phyloP scores from a whole-genome alignment of 2,329 filamentous ascomycete species.

The Exophiala sp. region DNA sequence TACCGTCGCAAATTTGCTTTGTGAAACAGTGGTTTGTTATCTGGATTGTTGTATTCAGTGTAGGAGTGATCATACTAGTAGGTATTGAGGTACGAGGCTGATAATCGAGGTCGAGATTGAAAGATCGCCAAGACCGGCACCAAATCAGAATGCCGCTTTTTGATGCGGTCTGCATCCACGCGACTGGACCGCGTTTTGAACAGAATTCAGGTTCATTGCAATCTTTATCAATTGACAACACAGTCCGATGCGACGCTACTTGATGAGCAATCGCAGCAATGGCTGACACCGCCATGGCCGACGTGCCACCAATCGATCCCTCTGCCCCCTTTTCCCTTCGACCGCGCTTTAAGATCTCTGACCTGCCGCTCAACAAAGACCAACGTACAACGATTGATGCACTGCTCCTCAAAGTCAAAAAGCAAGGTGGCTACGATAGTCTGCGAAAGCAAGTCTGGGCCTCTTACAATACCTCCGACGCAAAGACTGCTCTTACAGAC shows the following conservation, averaged over 20 bases:
- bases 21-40: too few species aligned
- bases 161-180: too few species aligned
- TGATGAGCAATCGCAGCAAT: slow-evolving; percentile 4
- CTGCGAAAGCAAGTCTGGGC: slow-evolving; percentile 60
- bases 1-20: too few species aligned
- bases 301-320: slow-evolving; percentile 13
- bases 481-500: slow-evolving; percentile 50
- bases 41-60: too few species aligned
- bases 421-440: slow-evolving; percentile 63
- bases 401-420: slow-evolving; percentile 62
- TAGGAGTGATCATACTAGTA: too few species aligned
- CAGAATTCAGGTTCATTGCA: background rate
- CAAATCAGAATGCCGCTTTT: too few species aligned
- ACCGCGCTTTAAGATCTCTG: slow-evolving; percentile 55
- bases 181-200: background rate
- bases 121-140: too few species aligned
- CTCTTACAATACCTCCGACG: slow-evolving; percentile 53
- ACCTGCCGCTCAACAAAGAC: slow-evolving; percentile 57
- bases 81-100: too few species aligned
- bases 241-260: background rate
- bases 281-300: slow-evolving; percentile 23
- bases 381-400: slow-evolving; percentile 59
- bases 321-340: slow-evolving; percentile 25
- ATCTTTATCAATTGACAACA: background rate
- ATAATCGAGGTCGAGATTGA: too few species aligned